These are phyloP conservation scores for Acorus gramineus DNA, from an alignment of 106 monocot species.

Conservation along the genomic window DNA sequence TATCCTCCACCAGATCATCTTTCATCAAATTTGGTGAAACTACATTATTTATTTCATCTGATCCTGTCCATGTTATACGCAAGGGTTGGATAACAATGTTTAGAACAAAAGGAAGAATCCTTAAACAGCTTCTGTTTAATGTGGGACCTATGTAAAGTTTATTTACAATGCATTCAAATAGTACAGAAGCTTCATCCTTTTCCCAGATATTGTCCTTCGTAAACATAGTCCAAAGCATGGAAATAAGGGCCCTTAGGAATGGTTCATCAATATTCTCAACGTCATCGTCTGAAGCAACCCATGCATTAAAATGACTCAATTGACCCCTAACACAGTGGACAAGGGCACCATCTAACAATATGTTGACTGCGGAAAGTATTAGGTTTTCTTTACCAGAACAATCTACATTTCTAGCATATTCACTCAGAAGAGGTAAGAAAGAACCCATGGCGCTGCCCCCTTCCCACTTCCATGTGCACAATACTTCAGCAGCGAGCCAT, in stretches of 20 bases:
- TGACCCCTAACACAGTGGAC: slow-evolving; percentile 17
- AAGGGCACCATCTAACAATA: slow-evolving; percentile 61
- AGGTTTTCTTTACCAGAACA: slow-evolving; percentile 12
- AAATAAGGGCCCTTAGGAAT: slow-evolving; percentile 64
- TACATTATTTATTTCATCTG: slow-evolving; percentile 21
- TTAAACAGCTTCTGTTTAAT: slow-evolving; percentile 50
- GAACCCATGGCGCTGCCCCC: slow-evolving; percentile 41
- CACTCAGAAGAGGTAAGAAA: slow-evolving; percentile 51
- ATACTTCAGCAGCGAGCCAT: slow-evolving; percentile 90
- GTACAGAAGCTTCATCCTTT: slow-evolving; percentile 33
- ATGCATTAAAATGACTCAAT: slow-evolving; percentile 52
- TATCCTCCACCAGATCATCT: slow-evolving; percentile 25
- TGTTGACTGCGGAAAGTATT: slow-evolving; percentile 27
- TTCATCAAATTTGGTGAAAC: slow-evolving; percentile 8
- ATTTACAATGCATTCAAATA: slow-evolving; percentile 46
- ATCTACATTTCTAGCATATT: slow-evolving; percentile 31
- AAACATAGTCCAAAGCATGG: slow-evolving; percentile 38
- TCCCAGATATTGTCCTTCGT: slow-evolving; percentile 40
- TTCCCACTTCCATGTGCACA: slow-evolving; percentile 86
- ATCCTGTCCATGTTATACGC: slow-evolving; percentile 13
- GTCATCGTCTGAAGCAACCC: slow-evolving; percentile 55
- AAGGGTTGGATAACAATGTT: slow-evolving; percentile 45
- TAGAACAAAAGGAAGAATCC: slow-evolving; percentile 64
- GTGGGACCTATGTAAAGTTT: slow-evolving; percentile 28
- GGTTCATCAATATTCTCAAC: slow-evolving; percentile 59